A percentile compares a stretch with the other conserved stretches of the same genome.
phyloP scores from a whole-genome alignment of 768 basidiomycete species.

The Termitomyces sp. region DNA sequence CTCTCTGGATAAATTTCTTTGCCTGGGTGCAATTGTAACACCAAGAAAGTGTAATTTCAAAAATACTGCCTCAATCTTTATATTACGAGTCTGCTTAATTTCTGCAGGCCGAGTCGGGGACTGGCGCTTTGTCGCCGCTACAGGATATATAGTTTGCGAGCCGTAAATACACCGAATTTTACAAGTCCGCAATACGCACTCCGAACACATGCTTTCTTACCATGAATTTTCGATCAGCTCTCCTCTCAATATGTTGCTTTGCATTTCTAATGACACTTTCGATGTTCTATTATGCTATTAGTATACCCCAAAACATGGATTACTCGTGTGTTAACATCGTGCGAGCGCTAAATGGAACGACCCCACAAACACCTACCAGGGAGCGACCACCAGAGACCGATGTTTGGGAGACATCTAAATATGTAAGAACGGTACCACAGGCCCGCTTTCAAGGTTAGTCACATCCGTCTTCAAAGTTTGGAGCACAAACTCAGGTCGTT shows the following conservation, averaged over 20 bases:
- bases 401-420: conserved; percentile 14
- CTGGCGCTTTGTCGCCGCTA: too few species aligned
- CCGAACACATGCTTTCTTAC: neutral
- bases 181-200: too few species aligned
- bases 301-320: neutral
- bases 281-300: conserved; percentile 3
- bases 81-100: too few species aligned
- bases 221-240: conserved; percentile 1
- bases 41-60: too few species aligned
- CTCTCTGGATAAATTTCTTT: too few species aligned
- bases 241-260: conserved; percentile 2
- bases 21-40: too few species aligned
- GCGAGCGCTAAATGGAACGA: neutral
- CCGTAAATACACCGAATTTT: too few species aligned
- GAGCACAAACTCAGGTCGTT: neutral
- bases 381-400: neutral
- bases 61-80: too few species aligned
- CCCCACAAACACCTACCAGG: neutral
- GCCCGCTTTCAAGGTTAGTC: conserved; percentile 14
- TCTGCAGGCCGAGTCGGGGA: too few species aligned
- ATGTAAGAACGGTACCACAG: conserved; percentile 11
- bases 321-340: neutral
- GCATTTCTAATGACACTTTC: neutral
- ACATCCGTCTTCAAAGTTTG: neutral
- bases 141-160: too few species aligned